Percentiles rank a stretch among this genome's conserved stretches.
phyloP scores from a whole-genome alignment of 2,329 filamentous ascomycete genomes.

The Exophiala lecanii-corni region DNA sequence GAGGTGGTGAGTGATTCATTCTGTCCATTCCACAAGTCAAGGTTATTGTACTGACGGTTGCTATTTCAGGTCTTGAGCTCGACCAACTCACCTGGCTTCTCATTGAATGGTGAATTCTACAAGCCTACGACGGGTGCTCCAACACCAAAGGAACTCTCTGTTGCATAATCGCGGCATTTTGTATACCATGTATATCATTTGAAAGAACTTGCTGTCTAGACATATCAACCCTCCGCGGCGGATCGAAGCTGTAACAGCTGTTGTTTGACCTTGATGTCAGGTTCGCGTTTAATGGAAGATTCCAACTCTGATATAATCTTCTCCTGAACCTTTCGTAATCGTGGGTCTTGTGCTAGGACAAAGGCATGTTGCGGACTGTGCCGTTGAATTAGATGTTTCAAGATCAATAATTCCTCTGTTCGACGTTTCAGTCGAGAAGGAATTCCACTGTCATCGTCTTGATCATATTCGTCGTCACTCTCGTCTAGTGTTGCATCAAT shows the following conservation, averaged over 20 bases:
- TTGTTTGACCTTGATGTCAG: constrained; percentile 31
- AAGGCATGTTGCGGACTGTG: constrained; percentile 60
- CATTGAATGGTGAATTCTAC: constrained; percentile 70
- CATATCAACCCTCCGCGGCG: constrained; percentile 15
- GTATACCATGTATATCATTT: background rate
- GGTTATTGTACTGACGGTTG: constrained; percentile 33
- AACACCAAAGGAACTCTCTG: constrained; percentile 14
- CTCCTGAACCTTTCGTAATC: constrained; percentile 55
- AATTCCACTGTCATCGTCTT: constrained; percentile 30
- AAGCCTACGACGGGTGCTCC: constrained; percentile 11
- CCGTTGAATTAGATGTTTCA: constrained; percentile 48
- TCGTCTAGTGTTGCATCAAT: constrained; percentile 32
- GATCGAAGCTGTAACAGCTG: constrained; percentile 18
- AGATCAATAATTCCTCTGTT: constrained; percentile 54
- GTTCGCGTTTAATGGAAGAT: constrained; percentile 55
- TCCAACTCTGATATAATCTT: constrained; percentile 63
- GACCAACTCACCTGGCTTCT: constrained; percentile 81
- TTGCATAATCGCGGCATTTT: constrained; percentile 2
- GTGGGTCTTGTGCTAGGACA: constrained; percentile 51
- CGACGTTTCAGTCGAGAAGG: constrained; percentile 40
- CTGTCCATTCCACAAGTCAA: too few species aligned
- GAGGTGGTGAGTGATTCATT: constrained; percentile 52
- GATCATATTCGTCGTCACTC: constrained; percentile 33
- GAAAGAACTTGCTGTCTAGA: background rate
- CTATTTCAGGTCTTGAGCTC: constrained; percentile 70